Conservation (phyloP, 768 basidiomycete species). For the Amanita rimosa region DNA sequence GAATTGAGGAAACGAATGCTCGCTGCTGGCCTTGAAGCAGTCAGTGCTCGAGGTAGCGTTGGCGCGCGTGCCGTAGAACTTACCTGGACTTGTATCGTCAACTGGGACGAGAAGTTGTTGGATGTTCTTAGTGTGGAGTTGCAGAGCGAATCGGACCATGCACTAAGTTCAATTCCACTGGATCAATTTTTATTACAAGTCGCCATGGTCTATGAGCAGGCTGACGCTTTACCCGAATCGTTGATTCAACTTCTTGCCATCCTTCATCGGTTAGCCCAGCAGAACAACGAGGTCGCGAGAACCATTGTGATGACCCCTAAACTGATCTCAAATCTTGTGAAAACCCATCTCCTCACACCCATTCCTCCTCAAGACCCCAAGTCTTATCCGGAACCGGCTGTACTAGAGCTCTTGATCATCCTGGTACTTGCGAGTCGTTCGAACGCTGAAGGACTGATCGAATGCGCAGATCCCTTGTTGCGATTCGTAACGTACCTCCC, state of each 20-base stretch:
- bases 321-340: slow-evolving; percentile 40
- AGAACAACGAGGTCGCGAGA: slow-evolving; percentile 41
- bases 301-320: slow-evolving; percentile 38
- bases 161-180: slow-evolving; percentile 24
- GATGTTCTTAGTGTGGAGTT: slow-evolving; percentile 39
- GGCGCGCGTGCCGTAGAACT: slow-evolving; percentile 61
- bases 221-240: slow-evolving; percentile 35
- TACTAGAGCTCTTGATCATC: slow-evolving; percentile 44
- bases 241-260: slow-evolving; percentile 46
- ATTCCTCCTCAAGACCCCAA: slow-evolving; percentile 30
- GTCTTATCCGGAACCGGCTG: slow-evolving; percentile 30
- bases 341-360: slow-evolving; percentile 43
- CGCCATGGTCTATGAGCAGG: slow-evolving; percentile 24
- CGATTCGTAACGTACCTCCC: slow-evolving; percentile 60
- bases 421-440: slow-evolving; percentile 57
- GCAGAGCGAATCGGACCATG: slow-evolving; percentile 15
- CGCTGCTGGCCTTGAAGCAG: slow-evolving; percentile 54
- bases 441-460: slow-evolving; percentile 47
- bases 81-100: slow-evolving; percentile 62
- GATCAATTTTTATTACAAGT: slow-evolving; percentile 40
- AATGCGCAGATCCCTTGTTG: slow-evolving; percentile 53
- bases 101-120: slow-evolving; percentile 37
- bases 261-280: slow-evolving; percentile 48
- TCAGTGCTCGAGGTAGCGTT: slow-evolving; percentile 54
- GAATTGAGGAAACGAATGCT: slow-evolving; percentile 52